phyloP scores from a whole-genome alignment of 106 monocot species.

The Acanthochlamys bracteata region DNA sequence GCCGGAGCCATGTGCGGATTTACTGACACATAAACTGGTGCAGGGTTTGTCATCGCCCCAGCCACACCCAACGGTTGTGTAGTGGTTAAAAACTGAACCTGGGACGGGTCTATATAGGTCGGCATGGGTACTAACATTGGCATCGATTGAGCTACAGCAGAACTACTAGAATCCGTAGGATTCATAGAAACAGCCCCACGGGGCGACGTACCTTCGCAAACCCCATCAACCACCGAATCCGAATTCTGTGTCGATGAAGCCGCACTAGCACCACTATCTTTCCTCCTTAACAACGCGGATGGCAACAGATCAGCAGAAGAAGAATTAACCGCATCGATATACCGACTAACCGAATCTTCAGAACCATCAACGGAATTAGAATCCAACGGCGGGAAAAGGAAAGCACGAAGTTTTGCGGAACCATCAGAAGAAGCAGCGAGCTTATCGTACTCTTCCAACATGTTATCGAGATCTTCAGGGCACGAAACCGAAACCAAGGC shows the following conservation, averaged over 20 bases:
- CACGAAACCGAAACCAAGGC: constrained; percentile 71
- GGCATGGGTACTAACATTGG: background rate
- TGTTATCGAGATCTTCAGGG: constrained; percentile 83
- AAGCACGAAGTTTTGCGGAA: constrained; percentile 29
- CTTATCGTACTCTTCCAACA: constrained; percentile 94
- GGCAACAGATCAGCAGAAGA: no score
- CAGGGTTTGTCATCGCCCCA: background rate
- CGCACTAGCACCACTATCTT: background rate
- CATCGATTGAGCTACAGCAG: background rate
- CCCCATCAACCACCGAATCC: constrained; percentile 10
- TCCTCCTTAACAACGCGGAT: background rate
- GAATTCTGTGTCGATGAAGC: constrained; percentile 24
- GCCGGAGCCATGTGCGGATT: background rate
- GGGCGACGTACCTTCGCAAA: background rate
- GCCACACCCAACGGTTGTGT: constrained; percentile 6
- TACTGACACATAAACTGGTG: background rate
- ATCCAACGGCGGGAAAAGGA: constrained; percentile 19
- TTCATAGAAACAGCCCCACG: background rate
- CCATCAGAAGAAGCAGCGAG: constrained; percentile 15
- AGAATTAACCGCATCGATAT: no score
- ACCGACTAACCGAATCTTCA: background rate
- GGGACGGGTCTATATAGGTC: constrained; percentile 4
- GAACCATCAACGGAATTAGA: constrained; percentile 3
- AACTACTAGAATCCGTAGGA: background rate
- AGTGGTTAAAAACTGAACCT: constrained; percentile 9